Evolutionary conservation across 179 eudicot species (phyloP).

Genomic region (Sideroxylon spinosum): DNA sequence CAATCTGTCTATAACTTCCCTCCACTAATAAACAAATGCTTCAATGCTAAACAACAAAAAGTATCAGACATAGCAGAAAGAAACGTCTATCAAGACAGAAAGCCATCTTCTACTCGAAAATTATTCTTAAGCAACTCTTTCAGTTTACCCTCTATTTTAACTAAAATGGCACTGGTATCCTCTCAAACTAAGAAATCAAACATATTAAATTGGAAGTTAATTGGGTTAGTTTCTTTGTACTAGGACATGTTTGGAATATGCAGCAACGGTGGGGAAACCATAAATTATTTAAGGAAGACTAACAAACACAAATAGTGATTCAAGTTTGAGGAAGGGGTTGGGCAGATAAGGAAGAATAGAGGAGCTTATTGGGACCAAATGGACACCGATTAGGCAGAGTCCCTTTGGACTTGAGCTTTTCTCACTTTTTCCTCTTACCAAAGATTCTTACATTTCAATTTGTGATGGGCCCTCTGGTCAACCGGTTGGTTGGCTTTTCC

Average conservation of each 20-base stretch:
- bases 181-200: neutral
- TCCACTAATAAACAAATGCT: conserved; percentile 9
- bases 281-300: neutral
- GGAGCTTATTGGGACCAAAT: conserved; percentile 8
- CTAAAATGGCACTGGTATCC: neutral
- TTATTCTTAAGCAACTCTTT: neutral
- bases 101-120: conserved; percentile 7
- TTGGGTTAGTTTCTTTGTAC: neutral
- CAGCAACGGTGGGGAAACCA: neutral
- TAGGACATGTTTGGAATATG: neutral
- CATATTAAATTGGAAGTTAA: neutral
- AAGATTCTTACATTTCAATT: conserved; percentile 17
- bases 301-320: neutral
- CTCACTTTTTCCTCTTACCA: conserved; percentile 18
- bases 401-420: conserved; percentile 22
- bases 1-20: neutral
- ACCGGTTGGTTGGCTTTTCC: conserved; percentile 33
- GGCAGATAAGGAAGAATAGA: neutral
- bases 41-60: conserved; percentile 14
- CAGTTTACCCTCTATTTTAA: neutral
- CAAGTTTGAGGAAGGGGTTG: neutral
- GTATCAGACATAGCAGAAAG: conserved; percentile 21
- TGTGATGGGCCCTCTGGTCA: conserved; percentile 24
- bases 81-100: conserved; percentile 25
- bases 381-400: conserved; percentile 27